Percentiles rank a stretch among this genome's conserved stretches.
phyloP scores from a whole-genome alignment of 2,329 filamentous ascomycete genomes.

The Furcasterigmium sp. region DNA sequence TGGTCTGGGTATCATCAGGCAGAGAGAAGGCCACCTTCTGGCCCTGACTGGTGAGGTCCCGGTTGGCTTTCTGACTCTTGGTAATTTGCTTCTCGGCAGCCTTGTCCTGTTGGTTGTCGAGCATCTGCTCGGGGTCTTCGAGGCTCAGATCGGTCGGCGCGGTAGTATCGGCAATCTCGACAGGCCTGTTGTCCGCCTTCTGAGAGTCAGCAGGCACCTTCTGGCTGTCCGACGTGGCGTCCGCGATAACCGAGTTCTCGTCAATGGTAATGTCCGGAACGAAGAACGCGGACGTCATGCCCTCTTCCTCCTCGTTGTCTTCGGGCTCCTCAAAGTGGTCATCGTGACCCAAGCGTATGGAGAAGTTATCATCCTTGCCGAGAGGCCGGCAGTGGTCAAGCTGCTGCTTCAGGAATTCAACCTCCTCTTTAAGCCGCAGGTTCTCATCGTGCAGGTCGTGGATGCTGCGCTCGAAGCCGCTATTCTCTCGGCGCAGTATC shows the following conservation, averaged over 20 bases:
- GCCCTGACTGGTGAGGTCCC: constrained; percentile 12
- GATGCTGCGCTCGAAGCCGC: constrained; percentile 39
- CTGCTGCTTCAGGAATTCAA: constrained; percentile 39
- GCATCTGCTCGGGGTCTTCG: constrained; percentile 6
- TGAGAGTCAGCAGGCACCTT: constrained; percentile 18
- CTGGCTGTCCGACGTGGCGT: constrained; percentile 7
- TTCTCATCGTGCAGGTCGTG: constrained; percentile 41
- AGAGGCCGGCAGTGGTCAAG: constrained; percentile 34
- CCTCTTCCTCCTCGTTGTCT: constrained; percentile 26
- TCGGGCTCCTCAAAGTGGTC: constrained; percentile 10
- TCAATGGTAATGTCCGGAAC: constrained; percentile 53
- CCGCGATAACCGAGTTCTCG: constrained; percentile 19
- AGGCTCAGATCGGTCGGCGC: constrained; percentile 19
- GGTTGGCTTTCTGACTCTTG: constrained; percentile 15
- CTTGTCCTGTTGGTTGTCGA: constrained; percentile 16
- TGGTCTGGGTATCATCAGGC: constrained; percentile 25
- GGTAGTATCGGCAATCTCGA: constrained; percentile 20
- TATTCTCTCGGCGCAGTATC: constrained; percentile 40
- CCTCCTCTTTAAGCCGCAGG: constrained; percentile 40
- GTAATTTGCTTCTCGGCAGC: constrained; percentile 5
- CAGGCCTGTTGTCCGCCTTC: constrained; percentile 24
- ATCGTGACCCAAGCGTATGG: constrained; percentile 23
- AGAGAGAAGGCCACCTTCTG: constrained; percentile 37
- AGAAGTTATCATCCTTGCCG: constrained; percentile 28
- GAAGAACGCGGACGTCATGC: constrained; percentile 56